These are phyloP conservation scores for Odontarrhena argentea DNA, from an alignment of 345 rosid species.

Conservation along the genomic window DNA sequence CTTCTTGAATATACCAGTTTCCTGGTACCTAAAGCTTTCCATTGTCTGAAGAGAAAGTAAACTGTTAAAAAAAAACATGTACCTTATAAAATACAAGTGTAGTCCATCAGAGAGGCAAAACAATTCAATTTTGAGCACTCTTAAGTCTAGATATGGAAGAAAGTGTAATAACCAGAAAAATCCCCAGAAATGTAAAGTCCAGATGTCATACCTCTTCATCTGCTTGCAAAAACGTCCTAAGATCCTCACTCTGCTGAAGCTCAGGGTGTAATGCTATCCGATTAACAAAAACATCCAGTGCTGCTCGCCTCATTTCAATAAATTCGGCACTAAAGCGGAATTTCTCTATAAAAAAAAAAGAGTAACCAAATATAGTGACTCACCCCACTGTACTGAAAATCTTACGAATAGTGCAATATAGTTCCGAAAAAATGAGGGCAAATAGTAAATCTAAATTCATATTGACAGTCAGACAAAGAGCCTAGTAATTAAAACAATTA, in stretches of 20 bases:
- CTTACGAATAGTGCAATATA: constrained; percentile 1
- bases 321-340: constrained; percentile 97
- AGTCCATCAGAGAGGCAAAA: constrained; percentile 2
- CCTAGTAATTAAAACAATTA: not conserved
- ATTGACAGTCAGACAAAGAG: not conserved
- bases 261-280: constrained; percentile 85
- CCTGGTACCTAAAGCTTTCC: constrained; percentile 91
- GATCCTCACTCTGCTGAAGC: constrained; percentile 91
- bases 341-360: constrained; percentile 64
- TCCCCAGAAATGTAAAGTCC: constrained; percentile 11
- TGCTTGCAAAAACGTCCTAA: constrained; percentile 92
- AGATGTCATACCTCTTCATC: constrained; percentile 82
- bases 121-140: constrained; percentile 2
- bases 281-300: constrained; percentile 81
- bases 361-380: constrained; percentile 4
- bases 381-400: not conserved
- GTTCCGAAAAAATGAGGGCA: too few species aligned
- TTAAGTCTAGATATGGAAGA: not conserved
- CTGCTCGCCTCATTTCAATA: constrained; percentile 95
- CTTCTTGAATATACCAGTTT: constrained; percentile 80
- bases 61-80: constrained; percentile 18
- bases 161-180: not conserved
- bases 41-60: constrained; percentile 63
- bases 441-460: not conserved
- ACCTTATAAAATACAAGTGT: constrained; percentile 11